Evolutionary conservation across 139 green algal genomes (phyloP).

Genomic region (Eudorina sp.): DNA sequence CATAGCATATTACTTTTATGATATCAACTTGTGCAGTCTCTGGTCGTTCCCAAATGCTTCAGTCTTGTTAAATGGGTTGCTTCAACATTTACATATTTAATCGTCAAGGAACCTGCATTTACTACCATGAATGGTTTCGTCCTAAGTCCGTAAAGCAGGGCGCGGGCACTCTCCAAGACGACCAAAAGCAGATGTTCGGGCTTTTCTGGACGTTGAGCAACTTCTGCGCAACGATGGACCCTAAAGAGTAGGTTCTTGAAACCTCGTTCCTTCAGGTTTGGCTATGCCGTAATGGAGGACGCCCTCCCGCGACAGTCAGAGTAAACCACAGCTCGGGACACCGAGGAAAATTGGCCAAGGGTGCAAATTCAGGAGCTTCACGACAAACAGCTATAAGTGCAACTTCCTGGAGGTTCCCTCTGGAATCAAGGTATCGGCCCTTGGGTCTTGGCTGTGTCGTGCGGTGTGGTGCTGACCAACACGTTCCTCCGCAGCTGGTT

Average conservation of each 20-base stretch:
- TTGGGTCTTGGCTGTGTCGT: no score
- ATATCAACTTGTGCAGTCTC: no score
- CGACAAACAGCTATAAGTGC: slow-evolving; percentile 93
- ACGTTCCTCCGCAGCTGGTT: slow-evolving; percentile 87
- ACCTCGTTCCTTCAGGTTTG: no score
- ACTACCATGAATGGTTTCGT: slow-evolving; percentile 92
- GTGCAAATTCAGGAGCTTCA: slow-evolving; percentile 87
- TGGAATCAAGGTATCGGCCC: slow-evolving; percentile 93
- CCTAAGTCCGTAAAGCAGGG: slow-evolving; percentile 83
- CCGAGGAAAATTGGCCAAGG: slow-evolving; percentile 81
- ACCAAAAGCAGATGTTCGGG: slow-evolving; percentile 97
- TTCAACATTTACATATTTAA: slow-evolving; percentile 91
- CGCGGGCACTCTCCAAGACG: slow-evolving; percentile 78
- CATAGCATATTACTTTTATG: no score
- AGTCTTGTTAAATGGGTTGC: slow-evolving; percentile 53
- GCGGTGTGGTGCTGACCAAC: no score
- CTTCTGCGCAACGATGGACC: slow-evolving; percentile 88
- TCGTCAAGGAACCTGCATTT: slow-evolving; percentile 86
- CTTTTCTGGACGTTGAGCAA: slow-evolving; percentile 93
- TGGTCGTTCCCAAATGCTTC: no score
- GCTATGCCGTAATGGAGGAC: background rate
- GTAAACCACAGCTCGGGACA: slow-evolving; percentile 81
- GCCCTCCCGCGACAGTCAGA: slow-evolving; percentile 58
- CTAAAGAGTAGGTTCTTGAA: slow-evolving; percentile 71
- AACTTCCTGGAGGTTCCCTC: slow-evolving; percentile 93